Evolutionary conservation across 257 asterid genomes (phyloP).

Genomic region (Plantago elongata): DNA sequence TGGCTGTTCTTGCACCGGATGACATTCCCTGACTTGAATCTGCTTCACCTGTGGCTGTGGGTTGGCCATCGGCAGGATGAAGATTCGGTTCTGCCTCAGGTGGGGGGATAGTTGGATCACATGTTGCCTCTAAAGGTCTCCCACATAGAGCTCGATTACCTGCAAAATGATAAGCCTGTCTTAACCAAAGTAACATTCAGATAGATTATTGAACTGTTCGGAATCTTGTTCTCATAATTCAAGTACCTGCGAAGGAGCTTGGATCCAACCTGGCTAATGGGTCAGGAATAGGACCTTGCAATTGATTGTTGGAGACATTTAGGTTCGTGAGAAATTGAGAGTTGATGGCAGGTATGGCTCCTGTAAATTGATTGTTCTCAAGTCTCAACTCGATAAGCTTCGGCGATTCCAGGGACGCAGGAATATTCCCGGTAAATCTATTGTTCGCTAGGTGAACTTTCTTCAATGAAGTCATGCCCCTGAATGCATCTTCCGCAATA

Average conservation of each 20-base stretch:
- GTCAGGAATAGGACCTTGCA: conserved; percentile 69
- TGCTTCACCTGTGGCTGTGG: not conserved
- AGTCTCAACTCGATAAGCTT: conserved; percentile 56
- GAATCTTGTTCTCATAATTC: not conserved
- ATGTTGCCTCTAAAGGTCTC: conserved; percentile 39
- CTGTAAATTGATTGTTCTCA: conserved; percentile 65
- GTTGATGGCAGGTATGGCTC: conserved; percentile 48
- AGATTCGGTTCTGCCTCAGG: conserved; percentile 34
- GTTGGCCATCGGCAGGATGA: conserved; percentile 12
- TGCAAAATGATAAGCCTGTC: conserved; percentile 18
- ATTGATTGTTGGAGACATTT: conserved; percentile 67
- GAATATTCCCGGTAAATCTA: conserved; percentile 55
- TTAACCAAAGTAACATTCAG: not conserved
- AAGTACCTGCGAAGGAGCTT: conserved; percentile 51
- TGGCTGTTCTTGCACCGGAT: conserved; percentile 22
- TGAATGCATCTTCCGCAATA: conserved; percentile 57
- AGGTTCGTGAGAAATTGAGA: conserved; percentile 32
- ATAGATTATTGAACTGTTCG: not conserved
- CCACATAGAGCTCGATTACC: conserved; percentile 81
- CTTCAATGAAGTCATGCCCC: conserved; percentile 70
- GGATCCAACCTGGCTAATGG: conserved; percentile 44
- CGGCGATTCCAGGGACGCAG: conserved; percentile 57
- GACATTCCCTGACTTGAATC: conserved; percentile 5
- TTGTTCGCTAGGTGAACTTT: conserved; percentile 59
- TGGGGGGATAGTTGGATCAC: conserved; percentile 44